Evolutionary conservation across 169 alveolate species (phyloP), one percentile per base, ranked within the genome.

Genomic region (Cryptosporidium parvum): DNA sequence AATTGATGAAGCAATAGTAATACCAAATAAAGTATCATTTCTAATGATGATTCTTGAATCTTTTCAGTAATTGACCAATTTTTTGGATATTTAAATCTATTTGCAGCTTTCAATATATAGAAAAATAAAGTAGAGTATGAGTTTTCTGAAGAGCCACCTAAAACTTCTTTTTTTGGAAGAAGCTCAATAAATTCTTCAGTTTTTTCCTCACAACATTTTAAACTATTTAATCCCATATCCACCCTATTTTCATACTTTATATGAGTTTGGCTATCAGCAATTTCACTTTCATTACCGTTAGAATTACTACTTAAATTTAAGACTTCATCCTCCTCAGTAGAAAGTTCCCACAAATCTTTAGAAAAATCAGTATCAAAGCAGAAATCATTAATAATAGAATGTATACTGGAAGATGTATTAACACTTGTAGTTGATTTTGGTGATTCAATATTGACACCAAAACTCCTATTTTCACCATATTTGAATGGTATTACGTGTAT

Each of bases 41-140:
- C 89, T 6, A 58, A 39, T 5, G 89, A 44, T 3, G 89, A 80
- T 31, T 62, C 80, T 14, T 29, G 16, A 31, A 65, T n/a, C 31
- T 80, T 80, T 7, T 16, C 29, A 16, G 61, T 62, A 18, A 48
- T 44, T 23, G 44, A 39, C 75, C 75, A 62, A 14, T 80, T 62
- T 12, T 80, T 62, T 42, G 80, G 75, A 29, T 62, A 65, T 48
- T 37, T 80, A 14, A 42, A 62, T 21, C 65, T 80, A 51, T 80
- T 80, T 10, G 89, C 89, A 29, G 89, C 89, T 31, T 62, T 62
- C 14, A 80, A 23, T 44, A 80, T 80, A 42, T 80, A 80, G 29
- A 59, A 80, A 7, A 12, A 9, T 6, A 70, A 61, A 16, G 89
- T 80, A n/a, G 65, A n/a, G 68, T 80, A 80, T 0, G 56, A 29